Base-by-base conservation (phyloP, 2,329 filamentous ascomycete species). In the Didymella pomorum region DNA sequence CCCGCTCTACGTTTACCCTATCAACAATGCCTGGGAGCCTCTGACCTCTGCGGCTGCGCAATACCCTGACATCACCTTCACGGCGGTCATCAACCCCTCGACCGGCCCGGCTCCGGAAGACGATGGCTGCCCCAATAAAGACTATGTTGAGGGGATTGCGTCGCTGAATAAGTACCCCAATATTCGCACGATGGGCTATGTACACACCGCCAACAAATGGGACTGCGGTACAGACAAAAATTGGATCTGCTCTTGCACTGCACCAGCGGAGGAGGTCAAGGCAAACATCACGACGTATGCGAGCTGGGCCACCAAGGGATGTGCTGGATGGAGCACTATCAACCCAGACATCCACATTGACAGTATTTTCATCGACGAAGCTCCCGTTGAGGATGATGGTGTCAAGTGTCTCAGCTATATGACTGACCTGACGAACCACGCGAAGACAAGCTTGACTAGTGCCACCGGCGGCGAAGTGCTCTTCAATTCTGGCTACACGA, bases 301-400 rank as follows among this genome's bases (percentile, higher is more conserved):
- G 1, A 51, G 25, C 47, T 60, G 52, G 51, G n/a, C 7, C 12
- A 52, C 51, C 18, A 55, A 55, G 23, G 29, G 42, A 1, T 60
- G 57, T 16, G 16, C 33, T 2, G 57, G 57, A 2, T 60, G 57
- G 57, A 55, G 52, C 18, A 55, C 52, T 11, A 5, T 16, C 11
- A 48, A 55, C 18, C 51, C 52, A 6, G 52, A 60, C 8, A 60
- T 60, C 3, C 47, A 51, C 23, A 60, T 60, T 52, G 29, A 60
- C 35, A 60, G 57, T 37, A 48, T 60, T 33, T 60, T 60, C 42
- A 56, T 60, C 37, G 57, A 60, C 4, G 57, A 60, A 35, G 47
- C 57, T 12, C 57, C 57, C 1, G 57, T 52, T 12, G 5, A 55
- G 42, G 57, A 60, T 29, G 47, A 60, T 29, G 47, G 29, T 10